Conservation (phyloP, 139 green algal genomes). For the Tetratostichococcus sp. region DNA sequence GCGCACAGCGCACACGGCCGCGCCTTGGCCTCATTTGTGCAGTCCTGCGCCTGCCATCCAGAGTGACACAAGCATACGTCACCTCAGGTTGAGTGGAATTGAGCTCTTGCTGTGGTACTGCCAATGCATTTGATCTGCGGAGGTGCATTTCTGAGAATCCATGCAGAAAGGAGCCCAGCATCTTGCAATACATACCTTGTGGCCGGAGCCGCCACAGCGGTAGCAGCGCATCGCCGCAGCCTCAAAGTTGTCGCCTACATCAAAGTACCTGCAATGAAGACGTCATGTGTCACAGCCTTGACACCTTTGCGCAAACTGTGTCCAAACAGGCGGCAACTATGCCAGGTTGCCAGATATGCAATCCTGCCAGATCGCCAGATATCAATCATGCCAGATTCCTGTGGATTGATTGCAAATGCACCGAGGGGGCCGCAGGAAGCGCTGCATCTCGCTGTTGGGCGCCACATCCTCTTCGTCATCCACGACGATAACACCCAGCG, state of each 20-base stretch:
- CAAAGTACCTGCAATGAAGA: conserved; percentile 42
- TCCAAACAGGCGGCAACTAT: too few relatives aligned
- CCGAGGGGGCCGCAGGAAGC: not conserved
- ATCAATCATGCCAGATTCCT: too few relatives aligned
- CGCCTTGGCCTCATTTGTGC: conserved; percentile 25
- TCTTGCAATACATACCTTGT: conserved; percentile 11
- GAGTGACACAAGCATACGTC: too few relatives aligned
- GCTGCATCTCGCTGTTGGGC: not conserved
- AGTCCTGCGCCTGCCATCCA: conserved; percentile 30
- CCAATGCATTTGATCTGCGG: too few relatives aligned
- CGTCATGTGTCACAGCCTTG: not conserved
- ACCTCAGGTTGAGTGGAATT: too few relatives aligned
- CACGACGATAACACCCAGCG: not conserved
- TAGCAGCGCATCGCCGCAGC: conserved; percentile 38
- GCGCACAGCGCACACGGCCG: conserved; percentile 68
- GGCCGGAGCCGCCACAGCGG: conserved; percentile 45
- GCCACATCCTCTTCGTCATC: not conserved
- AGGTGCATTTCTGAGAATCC: too few relatives aligned
- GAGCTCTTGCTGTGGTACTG: too few relatives aligned
- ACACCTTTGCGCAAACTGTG: too few relatives aligned
- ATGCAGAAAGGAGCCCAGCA: too few relatives aligned
- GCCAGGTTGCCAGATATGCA: too few relatives aligned
- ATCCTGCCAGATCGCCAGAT: too few relatives aligned
- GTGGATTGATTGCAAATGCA: too few relatives aligned
- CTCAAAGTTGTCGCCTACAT: conserved; percentile 44